Conservation (phyloP, 345 rosid species). For the Cardiospermum halicacabum region DNA sequence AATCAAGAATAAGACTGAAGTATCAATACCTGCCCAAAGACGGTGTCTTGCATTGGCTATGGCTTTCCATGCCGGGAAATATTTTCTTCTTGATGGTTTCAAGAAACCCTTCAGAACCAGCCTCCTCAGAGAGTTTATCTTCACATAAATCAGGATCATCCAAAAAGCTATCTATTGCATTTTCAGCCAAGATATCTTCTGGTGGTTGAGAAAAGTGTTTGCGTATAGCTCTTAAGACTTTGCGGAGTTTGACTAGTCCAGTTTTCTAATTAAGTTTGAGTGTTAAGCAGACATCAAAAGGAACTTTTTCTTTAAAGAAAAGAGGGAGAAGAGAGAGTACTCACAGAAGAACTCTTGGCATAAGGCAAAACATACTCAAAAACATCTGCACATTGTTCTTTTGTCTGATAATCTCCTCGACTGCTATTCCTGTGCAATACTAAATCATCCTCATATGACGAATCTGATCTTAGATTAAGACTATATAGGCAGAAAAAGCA, state of each 20-base stretch:
- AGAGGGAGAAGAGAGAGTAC: slow-evolving; percentile 31
- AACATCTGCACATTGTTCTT: slow-evolving; percentile 97
- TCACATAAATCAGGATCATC: slow-evolving; percentile 83
- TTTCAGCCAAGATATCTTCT: slow-evolving; percentile 68
- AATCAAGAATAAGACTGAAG: not conserved
- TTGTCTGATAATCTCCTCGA: slow-evolving; percentile 95
- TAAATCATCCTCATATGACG: slow-evolving; percentile 85
- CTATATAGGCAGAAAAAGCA: slow-evolving; percentile 97
- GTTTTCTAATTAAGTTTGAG: slow-evolving; percentile 55
- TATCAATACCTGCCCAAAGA: slow-evolving; percentile 47
- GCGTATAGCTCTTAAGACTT: slow-evolving; percentile 91
- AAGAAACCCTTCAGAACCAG: slow-evolving; percentile 82
- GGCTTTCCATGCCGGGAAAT: slow-evolving; percentile 49
- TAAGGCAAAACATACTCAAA: slow-evolving; percentile 89
- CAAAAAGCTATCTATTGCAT: slow-evolving; percentile 77
- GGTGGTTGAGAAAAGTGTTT: slow-evolving; percentile 95
- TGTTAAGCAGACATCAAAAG: slow-evolving; percentile 8
- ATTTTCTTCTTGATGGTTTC: slow-evolving; percentile 58
- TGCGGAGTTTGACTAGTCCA: slow-evolving; percentile 89
- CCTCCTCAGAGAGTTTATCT: slow-evolving; percentile 75
- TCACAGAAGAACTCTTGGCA: slow-evolving; percentile 89
- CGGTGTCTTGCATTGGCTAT: slow-evolving; percentile 61
- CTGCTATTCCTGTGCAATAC: slow-evolving; percentile 82
- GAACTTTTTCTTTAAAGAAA: slow-evolving; percentile 2
- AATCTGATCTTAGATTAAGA: slow-evolving; percentile 87